Evolutionary conservation across 2,329 filamentous ascomycete species (phyloP), one percentile per base, ranked within the genome.

Genomic region (Talaromyces sp.): DNA sequence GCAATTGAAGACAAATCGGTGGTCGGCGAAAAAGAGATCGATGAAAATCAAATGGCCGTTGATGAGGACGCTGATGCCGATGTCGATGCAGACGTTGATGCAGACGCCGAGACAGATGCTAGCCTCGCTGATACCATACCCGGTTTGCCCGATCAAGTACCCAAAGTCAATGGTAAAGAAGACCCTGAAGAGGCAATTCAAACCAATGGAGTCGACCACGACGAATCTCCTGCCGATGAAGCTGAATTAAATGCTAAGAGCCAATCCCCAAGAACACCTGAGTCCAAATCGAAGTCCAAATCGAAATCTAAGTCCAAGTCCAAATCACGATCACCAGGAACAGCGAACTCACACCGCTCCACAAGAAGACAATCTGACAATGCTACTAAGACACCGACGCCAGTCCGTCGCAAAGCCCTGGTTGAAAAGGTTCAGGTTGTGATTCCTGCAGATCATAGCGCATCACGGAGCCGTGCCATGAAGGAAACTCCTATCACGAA

Each of bases 381-480:
- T 2, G 54, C 40, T 13, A 17, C 55, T 4, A 62, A 56, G 29
- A 58, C 57, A 4, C 58, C 62, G 3, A 55, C 55, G 10, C 61
- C 62, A 4, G 56, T 60, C 32, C 57, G 20, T 20, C 59, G 61
- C 30, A 65, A 65, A 20, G 52, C 61, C 3, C 49, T 65, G 37
- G 58, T 64, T 1, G 62, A 64, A 45, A 63, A 64, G 29, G 42
- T 65, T 16, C 56, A 65, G 43, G 57, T 71, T 20, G 43, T 71
- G 32, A 46, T 72, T 17, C 57, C 67, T 10, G 64, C 63, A 13
- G 65, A 67, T n/a, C 54, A 60, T 32, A 51, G 51, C 10, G 61
- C 62, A 3, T 47, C 56, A 19, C 46, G 61, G 39, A 47, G 41
- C 4, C 56, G 55, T 7, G 46, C 40, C 19, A 52, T 59, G 32